A percentile compares a stretch with the other conserved stretches of the same genome.
These are phyloP conservation scores for Lepidium didymum DNA, from an alignment of 345 rosid species.

Conservation along the genomic window DNA sequence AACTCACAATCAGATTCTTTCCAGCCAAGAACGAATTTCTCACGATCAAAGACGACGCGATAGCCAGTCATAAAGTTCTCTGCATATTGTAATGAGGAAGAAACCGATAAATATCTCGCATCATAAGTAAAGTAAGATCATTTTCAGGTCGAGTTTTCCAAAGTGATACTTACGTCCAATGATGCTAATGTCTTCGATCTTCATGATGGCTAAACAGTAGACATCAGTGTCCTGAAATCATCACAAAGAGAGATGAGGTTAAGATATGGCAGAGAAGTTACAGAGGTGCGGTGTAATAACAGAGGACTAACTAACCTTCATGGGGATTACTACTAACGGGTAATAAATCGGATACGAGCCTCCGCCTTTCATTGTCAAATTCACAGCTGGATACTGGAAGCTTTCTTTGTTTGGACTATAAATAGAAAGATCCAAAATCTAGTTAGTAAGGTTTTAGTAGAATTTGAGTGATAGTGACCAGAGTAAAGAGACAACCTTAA, in stretches of 20 bases:
- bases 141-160: background rate
- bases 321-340: slow-evolving; percentile 35
- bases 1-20: slow-evolving; percentile 64
- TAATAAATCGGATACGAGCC: slow-evolving; percentile 37
- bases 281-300: background rate
- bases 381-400: slow-evolving; percentile 38
- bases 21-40: slow-evolving; percentile 62
- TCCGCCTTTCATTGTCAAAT: slow-evolving; percentile 82
- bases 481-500: slow-evolving; percentile 42
- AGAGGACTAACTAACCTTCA: slow-evolving; percentile 35
- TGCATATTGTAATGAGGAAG: slow-evolving; percentile 20
- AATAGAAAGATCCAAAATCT: background rate
- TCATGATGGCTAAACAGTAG: slow-evolving; percentile 71
- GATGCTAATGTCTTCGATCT: slow-evolving; percentile 58
- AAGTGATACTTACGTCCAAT: slow-evolving; percentile 75
- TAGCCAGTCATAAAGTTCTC: slow-evolving; percentile 87
- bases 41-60: slow-evolving; percentile 59
- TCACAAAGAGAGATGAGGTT: background rate
- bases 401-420: slow-evolving; percentile 39
- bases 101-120: background rate
- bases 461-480: background rate
- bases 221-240: slow-evolving; percentile 38
- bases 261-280: background rate
- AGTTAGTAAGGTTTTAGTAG: background rate
- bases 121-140: background rate